Evolutionary conservation across 768 basidiomycete genomes (phyloP), one percentile per base, ranked within the genome.

Genomic region (Lepiota brunneoincarnata): DNA sequence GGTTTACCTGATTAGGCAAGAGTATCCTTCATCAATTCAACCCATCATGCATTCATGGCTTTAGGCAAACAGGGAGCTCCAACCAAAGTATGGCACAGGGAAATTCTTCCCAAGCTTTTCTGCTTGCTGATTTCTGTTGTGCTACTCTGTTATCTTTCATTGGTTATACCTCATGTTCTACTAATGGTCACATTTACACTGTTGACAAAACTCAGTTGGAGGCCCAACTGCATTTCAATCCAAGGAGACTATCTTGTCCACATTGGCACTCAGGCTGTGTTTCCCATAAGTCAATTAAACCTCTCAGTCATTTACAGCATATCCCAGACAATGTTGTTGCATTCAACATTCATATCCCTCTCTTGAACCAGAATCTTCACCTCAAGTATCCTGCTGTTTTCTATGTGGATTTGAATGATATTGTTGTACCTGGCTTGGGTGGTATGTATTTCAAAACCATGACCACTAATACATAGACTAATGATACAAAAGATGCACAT

Each of bases 341-440:
- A n/a, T 14, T 34, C 20, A 21, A 24, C 17, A n/a, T 50, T 26
- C 26, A 38, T 31, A n/a, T 56, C 15, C 42, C 48, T n/a, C 26
- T 49, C 14, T 37, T 45, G 21, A 36, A 23, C 24, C 17, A 36
- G 49, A 45, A 18, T 26, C 42, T 54, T 18, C 14, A 18, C 6
- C 11, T 54, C 28, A 39, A 20, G 23, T 11, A 31, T 21, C 53
- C 53, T 24, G 5, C 17, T 12, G 56, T 64, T 11, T 57, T 56
- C 28, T 54, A 61, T 17, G 55, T 68, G 6, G 50, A 61, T 14
- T 49, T 61, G 26, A 40, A 54, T 14, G 76, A 75, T 20, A 78
- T 84, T 45, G 68, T 91, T 11, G 80, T 90, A 5, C 90, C 90
- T 0, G 91, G 90, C 17, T 72, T 93, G 15, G 71, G 87, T 66